Evolutionary conservation across 2,329 filamentous ascomycete genomes (phyloP), one percentile per base, ranked within the genome.

Genomic region (Cytospora piceae): DNA sequence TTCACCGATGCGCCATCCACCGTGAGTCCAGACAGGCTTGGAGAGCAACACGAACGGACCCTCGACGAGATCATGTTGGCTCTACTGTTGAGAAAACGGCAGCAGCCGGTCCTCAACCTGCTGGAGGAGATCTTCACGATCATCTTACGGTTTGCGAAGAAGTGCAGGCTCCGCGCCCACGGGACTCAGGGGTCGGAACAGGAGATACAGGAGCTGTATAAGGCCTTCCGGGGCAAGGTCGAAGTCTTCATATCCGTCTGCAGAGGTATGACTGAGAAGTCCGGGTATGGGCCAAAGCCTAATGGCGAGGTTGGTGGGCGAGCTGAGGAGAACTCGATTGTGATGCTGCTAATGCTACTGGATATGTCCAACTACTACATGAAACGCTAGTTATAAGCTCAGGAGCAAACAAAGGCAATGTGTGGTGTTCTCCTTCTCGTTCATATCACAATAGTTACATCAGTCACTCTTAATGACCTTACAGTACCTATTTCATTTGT

Each of bases 31-130:
- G 87, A 89, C 49, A 81, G 85, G 52, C 77, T 96, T 15, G 83
- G 89, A 27, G 83, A 87, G 53, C 85, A 88, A 29, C 93, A 96
- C 70, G 89, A 93, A 68, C 81, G 85, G 39, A 85, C 89, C 9
- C 81, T 97, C 2, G 90, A 96, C 73, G 83, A 87, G 59, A 93
- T 96, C 56, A 85, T 94, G 78, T 86, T 88, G 68, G 86, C 87
- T 0, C 79, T 95, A 0, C 83, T 97, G 17, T 79, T 96, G 3
- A 85, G 90, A 66, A 91, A 90, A 72, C 83, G 90, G 42, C 93
- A 96, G 74, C 82, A 87, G 66, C 89, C 91, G 1, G 86, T 93
- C 0, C 81, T 93, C 69, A 85, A 84, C 49, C 78, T 96, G 0
- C 78, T 97, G 0, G 90, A 96, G 67, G 89, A 91, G 22, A 90